Percentiles rank a stretch among this genome's conserved stretches.
Evolutionary conservation across 495 filamentous ascomycete species (phyloP).

Genomic region (Podospora fimiseda): DNA sequence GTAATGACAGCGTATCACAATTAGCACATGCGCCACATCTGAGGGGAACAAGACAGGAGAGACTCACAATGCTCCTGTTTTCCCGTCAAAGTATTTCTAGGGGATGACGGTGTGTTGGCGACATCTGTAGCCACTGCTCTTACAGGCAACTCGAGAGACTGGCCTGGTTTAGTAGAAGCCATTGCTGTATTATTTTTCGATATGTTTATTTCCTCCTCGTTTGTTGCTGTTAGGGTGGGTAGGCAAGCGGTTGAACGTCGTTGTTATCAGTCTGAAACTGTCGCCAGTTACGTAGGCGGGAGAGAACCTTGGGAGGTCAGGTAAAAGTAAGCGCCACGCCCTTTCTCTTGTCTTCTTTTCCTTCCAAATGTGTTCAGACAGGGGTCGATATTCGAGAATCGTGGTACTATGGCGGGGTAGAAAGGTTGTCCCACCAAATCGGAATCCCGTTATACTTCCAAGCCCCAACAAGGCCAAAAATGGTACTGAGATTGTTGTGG

Average conservation of each 20-base stretch:
- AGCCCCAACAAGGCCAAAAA: conserved; percentile 3
- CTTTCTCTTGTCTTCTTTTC: neutral
- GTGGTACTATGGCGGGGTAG: neutral
- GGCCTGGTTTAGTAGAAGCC: conserved; percentile 9
- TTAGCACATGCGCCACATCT: too few relatives aligned
- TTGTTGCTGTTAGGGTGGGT: too few relatives aligned
- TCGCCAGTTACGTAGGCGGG: too few relatives aligned
- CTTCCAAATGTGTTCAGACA: neutral
- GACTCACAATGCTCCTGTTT: conserved; percentile 97
- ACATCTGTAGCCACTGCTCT: conserved; percentile 7
- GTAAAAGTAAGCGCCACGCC: neutral
- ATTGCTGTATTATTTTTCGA: neutral
- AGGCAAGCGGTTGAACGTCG: too few relatives aligned
- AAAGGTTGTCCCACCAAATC: neutral
- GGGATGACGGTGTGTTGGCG: conserved; percentile 1
- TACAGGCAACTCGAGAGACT: conserved; percentile 11
- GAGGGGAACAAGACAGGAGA: too few relatives aligned
- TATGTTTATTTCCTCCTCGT: neutral
- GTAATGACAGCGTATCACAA: conserved; percentile 22
- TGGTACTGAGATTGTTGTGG: neutral
- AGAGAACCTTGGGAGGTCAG: too few relatives aligned
- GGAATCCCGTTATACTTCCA: neutral
- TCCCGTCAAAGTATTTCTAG: conserved; percentile 59
- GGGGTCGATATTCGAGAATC: neutral
- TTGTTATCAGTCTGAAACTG: too few relatives aligned